Evolutionary conservation across 305 asterid species (phyloP).

Genomic region (Vinca major): DNA sequence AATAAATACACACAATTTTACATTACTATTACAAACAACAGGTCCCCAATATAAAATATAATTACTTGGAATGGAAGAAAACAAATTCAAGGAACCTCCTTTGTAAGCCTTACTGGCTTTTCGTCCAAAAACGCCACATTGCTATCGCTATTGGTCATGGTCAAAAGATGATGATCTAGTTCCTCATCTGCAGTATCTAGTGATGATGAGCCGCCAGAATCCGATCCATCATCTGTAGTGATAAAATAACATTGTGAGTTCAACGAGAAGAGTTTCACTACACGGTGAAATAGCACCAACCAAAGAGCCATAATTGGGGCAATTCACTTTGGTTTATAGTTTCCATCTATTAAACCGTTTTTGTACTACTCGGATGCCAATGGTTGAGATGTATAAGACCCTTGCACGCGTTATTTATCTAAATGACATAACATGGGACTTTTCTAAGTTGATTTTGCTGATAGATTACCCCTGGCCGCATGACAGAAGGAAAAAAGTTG

Average conservation of each 20-base stretch:
- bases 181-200: slow-evolving; percentile 35
- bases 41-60: background rate
- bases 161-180: slow-evolving; percentile 58
- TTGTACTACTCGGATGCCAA: too few species aligned
- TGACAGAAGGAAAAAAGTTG: too few species aligned
- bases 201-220: slow-evolving; percentile 36
- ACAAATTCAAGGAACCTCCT: slow-evolving; percentile 46
- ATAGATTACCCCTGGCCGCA: too few species aligned
- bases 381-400: too few species aligned
- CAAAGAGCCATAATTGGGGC: too few species aligned
- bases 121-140: slow-evolving; percentile 59
- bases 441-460: too few species aligned
- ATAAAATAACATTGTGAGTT: background rate
- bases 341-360: too few species aligned
- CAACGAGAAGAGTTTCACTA: background rate
- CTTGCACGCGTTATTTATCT: too few species aligned
- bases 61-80: too few species aligned
- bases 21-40: slow-evolving; percentile 32
- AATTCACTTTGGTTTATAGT: too few species aligned
- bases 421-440: too few species aligned
- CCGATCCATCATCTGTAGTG: slow-evolving; percentile 46
- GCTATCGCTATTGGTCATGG: slow-evolving; percentile 42
- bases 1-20: slow-evolving; percentile 16
- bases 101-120: slow-evolving; percentile 65
- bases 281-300: too few species aligned